These are phyloP conservation scores for Alternaria sp. DNA, from an alignment of 2,329 filamentous ascomycete species.

Conservation along the genomic window DNA sequence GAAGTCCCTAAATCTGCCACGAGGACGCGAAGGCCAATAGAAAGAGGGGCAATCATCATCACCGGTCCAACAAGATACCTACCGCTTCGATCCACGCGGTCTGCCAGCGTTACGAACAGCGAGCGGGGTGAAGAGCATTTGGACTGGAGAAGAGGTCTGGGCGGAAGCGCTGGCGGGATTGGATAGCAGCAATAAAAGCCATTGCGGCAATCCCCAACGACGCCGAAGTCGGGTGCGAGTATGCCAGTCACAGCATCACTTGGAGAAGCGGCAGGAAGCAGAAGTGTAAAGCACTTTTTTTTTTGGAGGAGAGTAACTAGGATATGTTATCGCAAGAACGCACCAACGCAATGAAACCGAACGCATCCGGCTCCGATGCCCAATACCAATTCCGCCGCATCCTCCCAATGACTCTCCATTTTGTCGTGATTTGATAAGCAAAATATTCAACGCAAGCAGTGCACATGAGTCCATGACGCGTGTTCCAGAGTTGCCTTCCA, in stretches of 20 bases:
- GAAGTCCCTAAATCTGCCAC: not conserved
- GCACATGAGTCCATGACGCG: not conserved
- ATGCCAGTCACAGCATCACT: not conserved
- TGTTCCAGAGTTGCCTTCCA: not conserved
- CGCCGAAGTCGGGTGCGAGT: too few species aligned
- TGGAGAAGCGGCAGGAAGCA: not conserved
- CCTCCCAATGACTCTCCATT: not conserved
- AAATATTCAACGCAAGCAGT: not conserved
- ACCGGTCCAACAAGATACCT: not conserved
- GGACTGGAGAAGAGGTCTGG: not conserved
- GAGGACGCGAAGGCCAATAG: not conserved
- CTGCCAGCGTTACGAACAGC: not conserved
- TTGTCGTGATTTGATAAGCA: not conserved
- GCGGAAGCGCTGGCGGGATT: not conserved
- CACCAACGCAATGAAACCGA: not conserved
- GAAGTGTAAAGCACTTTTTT: not conserved
- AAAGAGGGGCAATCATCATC: not conserved
- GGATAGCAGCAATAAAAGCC: not conserved
- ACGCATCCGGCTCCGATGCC: not conserved
- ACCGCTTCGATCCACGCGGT: rapidly evolving
- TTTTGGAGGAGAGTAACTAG: not conserved
- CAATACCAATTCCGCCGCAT: not conserved
- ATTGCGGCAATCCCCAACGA: not conserved
- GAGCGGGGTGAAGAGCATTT: too few species aligned
- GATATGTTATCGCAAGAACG: not conserved